Base-by-base conservation (phyloP, 2,329 filamentous ascomycete species). In the Colletotrichum sp. region DNA sequence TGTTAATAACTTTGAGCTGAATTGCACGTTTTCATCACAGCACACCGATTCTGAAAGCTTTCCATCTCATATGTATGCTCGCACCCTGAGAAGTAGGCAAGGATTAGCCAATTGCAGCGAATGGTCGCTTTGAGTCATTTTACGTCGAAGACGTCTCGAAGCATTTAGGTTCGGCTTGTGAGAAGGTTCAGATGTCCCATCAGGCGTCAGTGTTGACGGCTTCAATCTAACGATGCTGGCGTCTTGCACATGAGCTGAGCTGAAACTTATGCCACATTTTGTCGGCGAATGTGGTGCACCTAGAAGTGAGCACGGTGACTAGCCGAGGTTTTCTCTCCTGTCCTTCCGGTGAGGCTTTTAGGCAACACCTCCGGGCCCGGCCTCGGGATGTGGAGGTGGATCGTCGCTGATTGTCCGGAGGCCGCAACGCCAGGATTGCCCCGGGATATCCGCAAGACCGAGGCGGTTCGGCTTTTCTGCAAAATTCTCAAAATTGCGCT, bases 1-100 rank as follows among this genome's bases (percentile, higher is more conserved):
- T 48, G 11, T 48, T 7, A 0, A 22, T 12, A 0, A 0, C 19
- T 12, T n/a, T 3, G 9, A 48, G 3, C 9, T 5, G 19, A n/a
- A n/a, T 48, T 12, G 11, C 1, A 12, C 19, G 9, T 48, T 48
- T 22, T 1, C 2, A 22, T 22, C 39, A 22, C 11, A 48, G 2
- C 19, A 22, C 36, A 19, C n/a, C 2, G 2, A 48, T 13, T 48
- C 19, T 3, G 2, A 2, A 22, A 3, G 3, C n/a, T 0, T n/a
- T 8, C 11, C 13, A 22, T 48, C 44, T 22, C 11, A 13, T 1
- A 22, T 48, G 44, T 22, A 22, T 48, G n/a, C 0, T 7, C 6
- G n/a, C 9, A 3, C 39, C 19, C 39, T 44, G 19, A 0, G 39
- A 44, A 44, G 39, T n/a, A 44, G 5, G 1, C 19, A n/a, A n/a